Base-by-base conservation (phyloP, 768 basidiomycete species). In the Daedaleopsis nitida region DNA sequence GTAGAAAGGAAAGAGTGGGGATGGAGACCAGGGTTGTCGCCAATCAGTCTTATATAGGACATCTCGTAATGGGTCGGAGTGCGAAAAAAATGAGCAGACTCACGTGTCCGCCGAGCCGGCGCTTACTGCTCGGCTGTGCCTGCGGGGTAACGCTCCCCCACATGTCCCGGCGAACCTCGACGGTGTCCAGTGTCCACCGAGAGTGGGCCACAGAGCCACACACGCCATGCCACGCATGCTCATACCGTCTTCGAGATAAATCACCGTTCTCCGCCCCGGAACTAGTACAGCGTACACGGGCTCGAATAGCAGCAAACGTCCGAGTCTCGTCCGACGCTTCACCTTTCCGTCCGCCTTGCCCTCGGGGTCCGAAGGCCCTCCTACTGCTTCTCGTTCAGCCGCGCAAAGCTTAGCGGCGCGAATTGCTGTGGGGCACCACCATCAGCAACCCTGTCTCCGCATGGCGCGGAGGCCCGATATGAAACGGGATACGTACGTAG, bases 401-500 rank as follows among this genome's bases (percentile, higher is more conserved):
- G 72, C 39, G 79, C 80, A 65, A 82, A 82, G 69, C 76, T 81
- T 45, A 83, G 65, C 49, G 82, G 82, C 17, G 70, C 73, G 72
- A 83, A 83, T 61, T 76, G 75, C 82, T 84, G 69, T 48, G 37
- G 35, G 54, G 58, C 60, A 69, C 63, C 49, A 62, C 62, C 51
- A 62, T 66, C 62, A 63, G 61, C 59, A 49, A 71, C 74, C 63
- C 72, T 68, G 68, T 69, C 60, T 66, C 64, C 66, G 49, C 35
- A 48, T 52, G 66, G 70, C 70, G 68, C 69, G 68, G 64, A 53
- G 66, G 39, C 17, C 45, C 52, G 60, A 60, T 49, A 62, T 49
- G 47, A 62, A 52, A 48, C 21, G 65, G 24, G 24, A 57, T 32
- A 88, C 89, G 74, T 78, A 94, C 92, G 80, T 94, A 86, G 74